phyloP scores from a whole-genome alignment of 257 asterid genomes.

The Ajuga chamaepitys region DNA sequence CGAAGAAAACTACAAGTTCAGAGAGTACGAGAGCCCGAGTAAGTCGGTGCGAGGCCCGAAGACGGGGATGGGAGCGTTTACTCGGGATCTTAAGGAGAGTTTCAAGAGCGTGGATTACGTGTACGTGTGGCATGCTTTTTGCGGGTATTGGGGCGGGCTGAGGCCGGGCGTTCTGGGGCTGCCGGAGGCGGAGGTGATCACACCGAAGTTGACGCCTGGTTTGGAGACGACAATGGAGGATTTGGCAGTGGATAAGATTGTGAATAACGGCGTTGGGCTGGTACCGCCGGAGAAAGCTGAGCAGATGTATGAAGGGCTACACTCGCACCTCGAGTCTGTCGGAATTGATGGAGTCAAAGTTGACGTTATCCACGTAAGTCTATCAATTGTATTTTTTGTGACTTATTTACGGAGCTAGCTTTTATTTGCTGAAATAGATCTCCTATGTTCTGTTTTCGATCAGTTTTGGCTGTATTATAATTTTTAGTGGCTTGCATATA shows the following conservation, averaged over 20 bases:
- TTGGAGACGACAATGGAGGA: conserved; percentile 35
- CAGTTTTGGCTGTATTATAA: neutral
- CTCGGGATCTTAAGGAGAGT: conserved; percentile 21
- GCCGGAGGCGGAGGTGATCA: conserved; percentile 16
- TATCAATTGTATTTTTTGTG: too few relatives aligned
- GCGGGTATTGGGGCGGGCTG: conserved; percentile 40
- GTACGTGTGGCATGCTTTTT: conserved; percentile 35
- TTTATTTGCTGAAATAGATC: too few relatives aligned
- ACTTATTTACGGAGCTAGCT: too few relatives aligned
- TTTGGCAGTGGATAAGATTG: conserved; percentile 32
- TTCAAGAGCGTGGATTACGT: conserved; percentile 22
- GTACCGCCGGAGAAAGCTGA: conserved; percentile 24
- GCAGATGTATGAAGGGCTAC: conserved; percentile 25
- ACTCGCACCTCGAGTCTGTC: conserved; percentile 22
- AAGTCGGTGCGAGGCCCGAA: conserved; percentile 17
- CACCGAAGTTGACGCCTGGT: conserved; percentile 27
- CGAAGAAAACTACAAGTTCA: conserved; percentile 24
- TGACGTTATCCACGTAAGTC: conserved; percentile 33
- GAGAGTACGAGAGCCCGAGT: conserved; percentile 27
- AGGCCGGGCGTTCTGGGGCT: conserved; percentile 18
- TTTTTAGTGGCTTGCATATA: neutral
- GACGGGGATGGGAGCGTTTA: conserved; percentile 23
- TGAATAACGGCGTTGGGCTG: conserved; percentile 27
- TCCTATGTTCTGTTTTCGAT: neutral
- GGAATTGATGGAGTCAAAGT: conserved; percentile 39